Evolutionary conservation across 176 grass and related monocot species (phyloP), one percentile per base, ranked within the genome.

Genomic region (Pontederia paniculata): DNA sequence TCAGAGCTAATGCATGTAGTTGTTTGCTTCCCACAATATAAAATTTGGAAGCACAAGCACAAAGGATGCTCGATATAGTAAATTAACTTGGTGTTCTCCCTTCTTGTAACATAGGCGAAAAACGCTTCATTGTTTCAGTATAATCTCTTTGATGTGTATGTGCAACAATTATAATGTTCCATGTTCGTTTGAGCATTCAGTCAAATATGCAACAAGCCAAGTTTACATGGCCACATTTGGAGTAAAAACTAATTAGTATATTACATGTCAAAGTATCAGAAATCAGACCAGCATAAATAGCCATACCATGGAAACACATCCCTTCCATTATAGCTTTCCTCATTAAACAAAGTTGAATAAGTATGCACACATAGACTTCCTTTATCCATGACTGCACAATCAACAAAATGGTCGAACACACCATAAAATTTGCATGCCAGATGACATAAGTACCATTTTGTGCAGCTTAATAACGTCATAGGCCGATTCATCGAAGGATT

Each of bases 111-210:
- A 84, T 78, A 71, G 42, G 79, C 70, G 52, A 65, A 54, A 89
- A 89, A 72, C 81, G 70, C 41, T 65, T 72, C 18, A 81, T 67
- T 47, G 74, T 74, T 60, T 84, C 62, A 37, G 68, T 37, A 60
- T 72, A 70, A 21, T 73, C 54, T 69, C 77, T 70, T 44, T 65
- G 67, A 23, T 64, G 65, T 50, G 63, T 75, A 61, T 84, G 77
- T 57, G 73, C 73, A 68, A 74, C 63, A 75, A 89, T 84, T 73
- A 89, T 84, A 58, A 80, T 81, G 66, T 84, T 84, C 86, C 86
- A 84, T 9, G 77, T 84, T 75, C 81, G 70, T 31, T 60, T 13
- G 69, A 54, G 51, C 74, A 89, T 78, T 54, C 63, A 28, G 69
- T 84, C 74, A 69, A 89, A 89, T 62, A 84, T 48, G 57, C 28